Base-by-base conservation (phyloP, 139 green algal species). In the Tetraselmis striata region DNA sequence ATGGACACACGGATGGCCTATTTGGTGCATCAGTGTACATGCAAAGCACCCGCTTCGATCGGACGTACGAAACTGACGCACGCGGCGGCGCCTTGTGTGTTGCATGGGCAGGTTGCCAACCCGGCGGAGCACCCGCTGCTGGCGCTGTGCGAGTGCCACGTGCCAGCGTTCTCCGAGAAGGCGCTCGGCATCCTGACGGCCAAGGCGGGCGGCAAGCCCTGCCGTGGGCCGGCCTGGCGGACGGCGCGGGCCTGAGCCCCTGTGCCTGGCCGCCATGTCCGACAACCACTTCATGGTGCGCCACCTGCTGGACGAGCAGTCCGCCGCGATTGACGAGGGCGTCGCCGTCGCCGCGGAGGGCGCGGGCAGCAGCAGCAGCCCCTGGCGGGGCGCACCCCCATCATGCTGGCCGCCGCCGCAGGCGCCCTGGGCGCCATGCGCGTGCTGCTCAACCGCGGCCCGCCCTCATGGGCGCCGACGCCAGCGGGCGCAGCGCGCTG, bases 381-480 rank as follows among this genome's bases (percentile, higher is more conserved):
- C n/a, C n/a, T n/a, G 11, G 67, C 80, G 45, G 85, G 85, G 59
- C 83, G 82, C 82, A 86, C 83, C 22, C 83, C 86, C 0, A 80
- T 89, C 29, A 84, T 84, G 59, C 58, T 87, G 31, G 86, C 86
- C 23, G 78, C 81, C 23, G 79, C 29, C 1, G 78, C 78, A 24
- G 78, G 45, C 24, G 59, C 29, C 11, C 29, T 81, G 1, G 11
- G 11, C 45, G 28, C 22, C 2, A 75, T 75, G 29, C 59, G 31
- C 31, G n/a, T 24, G 31, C 59, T 28, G 29, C 18, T 67, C 45
- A 28, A 59, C 2, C 23, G 79, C 26, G 79, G 79, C 26, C 28
- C 23, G 28, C 32, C n/a, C 5, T 82, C 27, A 22, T 29, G 77
- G 58, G 31, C 31, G 27, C 5, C 58, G 5, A 77, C 26, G 81